Base-by-base conservation (phyloP, 202 grass and related monocot species). In the Eragrostis tef region DNA sequence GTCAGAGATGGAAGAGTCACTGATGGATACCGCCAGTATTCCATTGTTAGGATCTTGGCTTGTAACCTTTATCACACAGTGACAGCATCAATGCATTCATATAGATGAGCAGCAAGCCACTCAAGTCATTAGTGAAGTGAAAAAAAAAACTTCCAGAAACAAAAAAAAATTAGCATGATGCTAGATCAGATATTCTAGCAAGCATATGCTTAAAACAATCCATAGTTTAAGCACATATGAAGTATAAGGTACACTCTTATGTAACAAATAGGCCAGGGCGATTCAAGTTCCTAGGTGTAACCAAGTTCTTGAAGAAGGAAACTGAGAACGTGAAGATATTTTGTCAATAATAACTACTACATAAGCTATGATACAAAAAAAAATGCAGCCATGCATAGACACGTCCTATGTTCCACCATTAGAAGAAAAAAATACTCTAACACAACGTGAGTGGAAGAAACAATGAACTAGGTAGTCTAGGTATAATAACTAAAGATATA, bases 1-100 rank as follows among this genome's bases (percentile, higher is more conserved):
- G 66, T 77, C 86, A 29, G 85, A 80, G 62, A 90, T 84, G 64
- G 87, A 90, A 46, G 87, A 83, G 67, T 86, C 85, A 68, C 86
- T 69, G 58, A 88, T 77, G 61, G 83, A 93, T 53, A 93, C 51
- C 64, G 22, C 70, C 29, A 93, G 73, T 54, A 78, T 52, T 73
- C 85, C 85, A 5, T 83, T 77, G 69, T 88, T 87, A 4, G 67
- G 62, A 83, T 74, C 82, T 65, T 80, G 70, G 29, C 86, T 83
- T 19, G 69, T 49, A 75, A 71, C 59, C 73, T 75, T 81, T 47
- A 77, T 25, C 39, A 26, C 56, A 58, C 6, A 36, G 27, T 41
- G 42, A 56, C 19, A 59, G 10, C 61, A 42, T 71, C 59, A 79
- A 34, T 71, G 70, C 36, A 78, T 57, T 67, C 56, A n/a, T 11